Base-by-base conservation (phyloP, 2,329 filamentous ascomycete genomes). In the Trichoderma polysporum region DNA sequence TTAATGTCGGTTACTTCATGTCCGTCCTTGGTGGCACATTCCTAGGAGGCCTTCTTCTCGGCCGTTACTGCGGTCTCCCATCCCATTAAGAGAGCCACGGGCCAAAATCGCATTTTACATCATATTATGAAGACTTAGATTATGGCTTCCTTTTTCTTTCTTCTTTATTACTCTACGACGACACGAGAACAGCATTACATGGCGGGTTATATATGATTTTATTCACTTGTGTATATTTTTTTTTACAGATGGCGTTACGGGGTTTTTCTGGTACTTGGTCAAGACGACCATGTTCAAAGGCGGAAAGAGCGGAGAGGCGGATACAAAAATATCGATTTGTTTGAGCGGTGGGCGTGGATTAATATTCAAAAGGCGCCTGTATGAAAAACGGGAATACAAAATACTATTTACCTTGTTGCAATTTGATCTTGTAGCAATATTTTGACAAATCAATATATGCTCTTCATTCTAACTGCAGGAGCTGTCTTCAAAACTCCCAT, bases 1-100 rank as follows among this genome's bases (percentile, higher is more conserved):
- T 92, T 82, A 95, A 95, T 73, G 86, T 94, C 17, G 92, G 92
- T 13, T 95, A 95, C 76, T 94, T 94, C 76, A 79, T 93, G 64
- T 93, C 91, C 0, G 85, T 94, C n/a, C 83, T 95, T 7, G 89
- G 84, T 1, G 92, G 92, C 39, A 86, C 91, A 1, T 97, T 98
- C 74, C 75, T 96, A n/a, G 94, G 94, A 27, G 95, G 95, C 76
- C 79, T 98, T 50, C 85, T 87, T 0, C 85, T 95, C 68, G 93
- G 93, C 33, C 86, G 93, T 70, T 95, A 88, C 73, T 82, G 81
- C 31, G 75, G 81, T 52, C 71, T 79, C 25, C 77, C 79, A 15
- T 85, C 86, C 63, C 86, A 89, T 60, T 77, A 70, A 59, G n/a
- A 66, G n/a, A 17, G 17, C 19, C 45, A 74, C 41, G 19, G 6